phyloP scores from a whole-genome alignment of 2,329 filamentous ascomycete species.

The Pseudogymnoascus sp. region DNA sequence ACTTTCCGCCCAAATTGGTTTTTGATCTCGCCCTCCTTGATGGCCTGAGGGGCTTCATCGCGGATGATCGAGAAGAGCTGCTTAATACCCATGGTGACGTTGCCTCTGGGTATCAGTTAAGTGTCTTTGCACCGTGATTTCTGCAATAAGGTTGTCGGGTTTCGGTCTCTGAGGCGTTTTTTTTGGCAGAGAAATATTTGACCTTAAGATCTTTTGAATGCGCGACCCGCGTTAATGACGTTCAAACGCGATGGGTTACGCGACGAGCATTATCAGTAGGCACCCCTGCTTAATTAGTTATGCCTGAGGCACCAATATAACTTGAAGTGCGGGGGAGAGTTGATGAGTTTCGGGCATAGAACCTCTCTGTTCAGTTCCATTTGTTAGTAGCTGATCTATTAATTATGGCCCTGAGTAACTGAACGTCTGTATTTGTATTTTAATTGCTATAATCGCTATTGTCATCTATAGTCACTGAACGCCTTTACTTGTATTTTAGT shows the following conservation, averaged over 20 bases:
- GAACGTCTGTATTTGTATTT: too few species aligned
- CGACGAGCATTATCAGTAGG: neutral
- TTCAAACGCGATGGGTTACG: neutral
- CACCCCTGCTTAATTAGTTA: constrained; percentile 4
- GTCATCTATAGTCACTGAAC: too few species aligned
- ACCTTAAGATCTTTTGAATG: neutral
- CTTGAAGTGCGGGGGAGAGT: neutral
- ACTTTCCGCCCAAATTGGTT: constrained; percentile 98
- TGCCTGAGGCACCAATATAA: neutral
- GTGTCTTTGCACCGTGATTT: neutral
- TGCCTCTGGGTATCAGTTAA: neutral
- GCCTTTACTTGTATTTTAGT: too few species aligned
- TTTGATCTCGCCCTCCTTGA: constrained; percentile 98
- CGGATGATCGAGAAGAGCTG: constrained; percentile 74
- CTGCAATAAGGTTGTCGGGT: neutral
- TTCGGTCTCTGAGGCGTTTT: neutral
- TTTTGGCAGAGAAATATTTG: neutral
- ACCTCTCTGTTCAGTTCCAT: too few species aligned
- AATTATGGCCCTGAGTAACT: too few species aligned
- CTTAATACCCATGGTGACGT: constrained; percentile 53
- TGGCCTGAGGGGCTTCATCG: constrained; percentile 87
- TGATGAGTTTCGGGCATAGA: too few species aligned
- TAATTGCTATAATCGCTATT: too few species aligned
- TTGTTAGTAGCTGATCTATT: too few species aligned
- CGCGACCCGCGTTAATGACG: constrained; percentile 5